Evolutionary conservation across 2,329 filamentous ascomycete genomes (phyloP), one percentile per base, ranked within the genome.

Genomic region (Aspergillus sp.): DNA sequence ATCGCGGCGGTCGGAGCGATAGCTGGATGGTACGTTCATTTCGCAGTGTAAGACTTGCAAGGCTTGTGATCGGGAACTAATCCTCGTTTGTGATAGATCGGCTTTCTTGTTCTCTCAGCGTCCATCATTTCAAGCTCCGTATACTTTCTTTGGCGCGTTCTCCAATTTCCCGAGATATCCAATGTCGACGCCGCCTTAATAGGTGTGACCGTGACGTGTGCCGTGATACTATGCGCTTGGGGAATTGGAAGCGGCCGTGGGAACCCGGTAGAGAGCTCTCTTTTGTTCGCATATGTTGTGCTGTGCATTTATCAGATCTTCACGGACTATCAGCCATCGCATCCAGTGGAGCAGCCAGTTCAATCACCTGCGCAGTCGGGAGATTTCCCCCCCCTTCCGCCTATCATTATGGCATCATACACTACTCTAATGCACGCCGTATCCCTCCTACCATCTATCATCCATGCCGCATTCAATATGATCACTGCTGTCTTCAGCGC

Each of bases 221-320:
- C 91, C 51, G 87, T 97, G 62, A 96, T 98, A 70, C 82, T 99
- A 14, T 95, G 91, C 72, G 90, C 90, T 14, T 97, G 93, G 82
- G 95, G 95, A 25, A 97, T 98, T 66, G 90, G 90, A 61, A 96
- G 91, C 68, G 93, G 93, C 2, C 88, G 93, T 67, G 95, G 95
- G 60, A 99, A 96, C 69, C 91, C 93, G 2, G 90, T 98, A 55
- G 93, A 99, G 77, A 96, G 91, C 65, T 96, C 93, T 21, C 81
- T 99, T 11, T 84, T 99, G 58, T 98, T 99, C 71, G 93, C 95
- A 69, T 99, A 99, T 76, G 87, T 97, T 60, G 95, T 96, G n/a
- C 87, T 99, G 62, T 98, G 93, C 79, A 90, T 98, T 70, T 99
- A 98, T 78, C 95, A 99, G 76, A 98, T 98, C 74, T 98, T 98